Evolutionary conservation across 2,329 filamentous ascomycete species (phyloP).

Genomic region (Penicillium sp.): DNA sequence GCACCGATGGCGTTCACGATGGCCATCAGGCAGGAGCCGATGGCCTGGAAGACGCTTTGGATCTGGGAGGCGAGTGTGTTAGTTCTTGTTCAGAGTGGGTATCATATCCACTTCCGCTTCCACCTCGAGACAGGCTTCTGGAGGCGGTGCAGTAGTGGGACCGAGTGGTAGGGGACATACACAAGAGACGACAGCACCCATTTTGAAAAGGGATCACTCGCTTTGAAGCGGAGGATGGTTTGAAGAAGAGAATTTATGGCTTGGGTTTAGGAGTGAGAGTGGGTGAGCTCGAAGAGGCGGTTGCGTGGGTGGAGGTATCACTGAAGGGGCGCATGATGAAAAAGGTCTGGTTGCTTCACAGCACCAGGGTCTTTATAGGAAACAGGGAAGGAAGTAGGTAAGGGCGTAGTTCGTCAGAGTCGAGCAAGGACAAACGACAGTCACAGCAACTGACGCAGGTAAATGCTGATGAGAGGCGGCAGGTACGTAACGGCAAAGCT

Average conservation of each 20-base stretch:
- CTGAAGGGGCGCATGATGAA: conserved; percentile 30
- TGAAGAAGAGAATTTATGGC: conserved; percentile 13
- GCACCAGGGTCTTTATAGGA: neutral
- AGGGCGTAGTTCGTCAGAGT: neutral
- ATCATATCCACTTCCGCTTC: too few species aligned
- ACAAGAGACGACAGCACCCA: conserved; percentile 82
- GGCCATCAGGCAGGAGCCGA: conserved; percentile 65
- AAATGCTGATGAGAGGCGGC: neutral
- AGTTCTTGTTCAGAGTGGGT: neutral
- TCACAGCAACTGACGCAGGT: neutral
- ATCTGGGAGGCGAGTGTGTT: conserved; percentile 48
- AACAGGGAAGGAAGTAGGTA: too few species aligned
- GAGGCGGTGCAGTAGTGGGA: too few species aligned
- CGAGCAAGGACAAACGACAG: conserved; percentile 1
- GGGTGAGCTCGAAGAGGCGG: conserved; percentile 30
- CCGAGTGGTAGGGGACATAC: conserved; percentile 53
- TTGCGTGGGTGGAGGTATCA: conserved; percentile 28
- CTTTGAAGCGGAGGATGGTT: conserved; percentile 1
- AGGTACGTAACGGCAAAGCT: conserved; percentile 20
- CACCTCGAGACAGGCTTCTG: too few species aligned
- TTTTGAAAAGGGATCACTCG: conserved; percentile 45
- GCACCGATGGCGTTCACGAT: conserved; percentile 65
- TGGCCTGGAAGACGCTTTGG: conserved; percentile 57
- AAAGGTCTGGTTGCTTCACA: conserved; percentile 2
- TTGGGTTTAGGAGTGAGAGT: conserved; percentile 14